A percentile compares a stretch with the other conserved stretches of the same genome.
Evolutionary conservation across 768 basidiomycete species (phyloP).

Genomic region (Lentinula sp.): DNA sequence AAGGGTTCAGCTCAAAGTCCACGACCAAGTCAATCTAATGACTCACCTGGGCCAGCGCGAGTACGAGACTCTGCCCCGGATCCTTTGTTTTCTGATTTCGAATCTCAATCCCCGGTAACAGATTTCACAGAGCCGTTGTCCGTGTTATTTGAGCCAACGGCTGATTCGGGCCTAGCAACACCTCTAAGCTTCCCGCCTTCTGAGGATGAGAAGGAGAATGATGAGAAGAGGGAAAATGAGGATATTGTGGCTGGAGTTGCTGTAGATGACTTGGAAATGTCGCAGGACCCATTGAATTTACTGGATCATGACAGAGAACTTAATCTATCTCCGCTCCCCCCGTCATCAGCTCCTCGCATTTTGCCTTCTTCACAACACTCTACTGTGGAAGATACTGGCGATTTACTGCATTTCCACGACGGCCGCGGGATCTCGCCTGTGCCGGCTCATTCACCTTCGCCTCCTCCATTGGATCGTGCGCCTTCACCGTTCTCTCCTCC

Average conservation of each 20-base stretch:
- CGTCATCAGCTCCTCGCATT: neutral
- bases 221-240: neutral
- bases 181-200: neutral
- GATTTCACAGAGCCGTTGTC: neutral
- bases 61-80: neutral
- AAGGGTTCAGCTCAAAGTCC: neutral
- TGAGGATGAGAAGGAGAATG: neutral
- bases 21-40: neutral
- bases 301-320: neutral
- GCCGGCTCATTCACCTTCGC: slow-evolving; percentile 6
- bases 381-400: neutral
- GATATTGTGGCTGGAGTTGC: too few species aligned
- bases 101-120: neutral
- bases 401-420: neutral
- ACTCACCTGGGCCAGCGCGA: neutral
- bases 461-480: neutral
- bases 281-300: neutral
- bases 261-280: neutral
- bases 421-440: neutral
- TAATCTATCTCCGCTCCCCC: neutral
- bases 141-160: neutral
- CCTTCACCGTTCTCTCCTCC: neutral
- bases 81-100: neutral
- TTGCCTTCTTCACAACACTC: neutral
- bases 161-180: neutral